phyloP scores from a whole-genome alignment of 805 yeast species.

The Lipomyces sp. region DNA sequence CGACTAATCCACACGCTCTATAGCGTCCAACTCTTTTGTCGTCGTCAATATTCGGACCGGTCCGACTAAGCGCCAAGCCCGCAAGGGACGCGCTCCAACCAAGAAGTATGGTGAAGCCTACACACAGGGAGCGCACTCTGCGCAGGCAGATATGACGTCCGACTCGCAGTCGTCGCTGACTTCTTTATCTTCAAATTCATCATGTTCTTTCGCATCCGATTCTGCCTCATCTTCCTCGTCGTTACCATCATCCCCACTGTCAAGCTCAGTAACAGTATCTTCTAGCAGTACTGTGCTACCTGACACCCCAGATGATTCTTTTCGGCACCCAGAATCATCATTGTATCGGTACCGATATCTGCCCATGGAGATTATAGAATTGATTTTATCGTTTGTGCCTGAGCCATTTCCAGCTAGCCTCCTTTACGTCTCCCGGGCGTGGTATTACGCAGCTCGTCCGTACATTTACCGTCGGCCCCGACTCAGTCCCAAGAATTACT shows the following conservation, averaged over 20 bases:
- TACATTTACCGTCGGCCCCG: constrained; percentile 66
- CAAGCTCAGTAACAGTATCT: constrained; percentile 17
- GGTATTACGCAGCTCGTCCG: constrained; percentile 67
- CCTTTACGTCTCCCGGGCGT: constrained; percentile 56
- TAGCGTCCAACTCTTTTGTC: constrained; percentile 14
- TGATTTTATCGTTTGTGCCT: constrained; percentile 79
- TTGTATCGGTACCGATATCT: constrained; percentile 63
- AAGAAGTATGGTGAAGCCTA: constrained; percentile 34
- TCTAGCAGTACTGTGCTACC: constrained; percentile 10
- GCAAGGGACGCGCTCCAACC: constrained; percentile 40
- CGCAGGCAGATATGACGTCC: constrained; percentile 7
- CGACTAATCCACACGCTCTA: not conserved
- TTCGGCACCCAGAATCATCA: constrained; percentile 53
- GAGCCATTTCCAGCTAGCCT: constrained; percentile 50
- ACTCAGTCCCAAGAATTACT: constrained; percentile 70
- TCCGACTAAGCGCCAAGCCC: constrained; percentile 39
- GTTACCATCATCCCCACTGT: constrained; percentile 25
- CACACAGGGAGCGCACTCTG: constrained; percentile 1
- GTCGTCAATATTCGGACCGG: constrained; percentile 36
- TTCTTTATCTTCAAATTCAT: constrained; percentile 44
- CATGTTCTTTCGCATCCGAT: constrained; percentile 16
- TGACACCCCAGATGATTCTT: constrained; percentile 43
- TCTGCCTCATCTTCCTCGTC: constrained; percentile 19
- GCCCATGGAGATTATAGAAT: constrained; percentile 74
- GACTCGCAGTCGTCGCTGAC: constrained; percentile 44